Evolutionary conservation across 192 early-diverging fungal species (phyloP).

Genomic region (Coemansia sp.): DNA sequence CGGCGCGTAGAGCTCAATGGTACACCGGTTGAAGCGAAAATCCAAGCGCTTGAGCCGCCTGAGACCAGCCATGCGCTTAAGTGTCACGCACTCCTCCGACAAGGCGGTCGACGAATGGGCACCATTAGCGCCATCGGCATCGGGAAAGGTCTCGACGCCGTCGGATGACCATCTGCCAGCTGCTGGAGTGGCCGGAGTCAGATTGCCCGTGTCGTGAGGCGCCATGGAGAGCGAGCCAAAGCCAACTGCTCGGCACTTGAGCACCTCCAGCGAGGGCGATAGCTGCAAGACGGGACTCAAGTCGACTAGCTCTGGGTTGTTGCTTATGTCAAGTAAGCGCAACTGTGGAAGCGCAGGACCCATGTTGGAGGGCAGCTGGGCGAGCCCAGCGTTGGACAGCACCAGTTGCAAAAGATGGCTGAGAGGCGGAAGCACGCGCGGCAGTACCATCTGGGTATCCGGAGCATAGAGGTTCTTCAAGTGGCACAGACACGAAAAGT

Average conservation of each 20-base stretch:
- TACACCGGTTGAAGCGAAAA: conserved; percentile 50
- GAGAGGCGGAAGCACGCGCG: conserved; percentile 36
- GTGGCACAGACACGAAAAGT: conserved; percentile 31
- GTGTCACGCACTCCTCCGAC: conserved; percentile 14
- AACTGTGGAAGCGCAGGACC: conserved; percentile 42
- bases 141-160: conserved; percentile 18
- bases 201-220: background rate
- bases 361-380: conserved; percentile 38
- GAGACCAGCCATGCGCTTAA: conserved; percentile 24
- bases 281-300: conserved; percentile 38
- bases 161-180: background rate
- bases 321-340: conserved; percentile 47
- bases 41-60: conserved; percentile 33
- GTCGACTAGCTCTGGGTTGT: conserved; percentile 44
- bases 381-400: conserved; percentile 38
- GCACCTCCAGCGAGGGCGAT: conserved; percentile 35
- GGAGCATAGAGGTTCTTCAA: conserved; percentile 55
- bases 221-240: conserved; percentile 16
- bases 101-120: background rate
- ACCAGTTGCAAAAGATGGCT: conserved; percentile 40
- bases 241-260: conserved; percentile 42
- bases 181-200: conserved; percentile 2
- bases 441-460: conserved; percentile 39
- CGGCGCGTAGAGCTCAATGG: conserved; percentile 41
- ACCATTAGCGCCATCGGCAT: background rate